These are phyloP conservation scores for Plasmodium reichenowi DNA, from an alignment of 169 alveolate genomes.

Conservation along the genomic window DNA sequence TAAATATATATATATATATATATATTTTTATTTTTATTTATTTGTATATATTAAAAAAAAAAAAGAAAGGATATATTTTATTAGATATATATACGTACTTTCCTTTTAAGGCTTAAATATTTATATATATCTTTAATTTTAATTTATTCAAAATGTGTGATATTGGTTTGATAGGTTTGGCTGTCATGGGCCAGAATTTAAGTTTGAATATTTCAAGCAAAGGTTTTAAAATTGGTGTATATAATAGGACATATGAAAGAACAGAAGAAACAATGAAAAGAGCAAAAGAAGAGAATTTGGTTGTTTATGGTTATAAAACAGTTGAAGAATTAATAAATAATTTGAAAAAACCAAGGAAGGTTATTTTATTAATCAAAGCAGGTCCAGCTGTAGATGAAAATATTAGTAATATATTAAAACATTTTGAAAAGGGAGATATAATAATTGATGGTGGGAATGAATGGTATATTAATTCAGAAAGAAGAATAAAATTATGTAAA, in stretches of 20 bases:
- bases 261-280: constrained; percentile 74
- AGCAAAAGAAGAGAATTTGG: constrained; percentile 77
- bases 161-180: constrained; percentile 88
- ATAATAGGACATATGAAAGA: constrained; percentile 79
- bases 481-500: constrained; percentile 71
- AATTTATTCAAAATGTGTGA: constrained; percentile 77
- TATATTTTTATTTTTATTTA: background rate
- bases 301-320: constrained; percentile 66
- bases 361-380: constrained; percentile 85
- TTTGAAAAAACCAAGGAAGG: constrained; percentile 83
- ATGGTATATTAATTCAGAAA: constrained; percentile 87
- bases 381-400: constrained; percentile 84
- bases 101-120: background rate
- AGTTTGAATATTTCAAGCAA: constrained; percentile 84
- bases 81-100: background rate
- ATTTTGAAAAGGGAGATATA: constrained; percentile 82
- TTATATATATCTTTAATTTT: background rate
- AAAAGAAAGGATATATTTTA: background rate
- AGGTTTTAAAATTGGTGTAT: constrained; percentile 87
- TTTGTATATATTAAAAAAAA: too few relatives aligned
- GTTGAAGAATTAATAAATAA: constrained; percentile 81
- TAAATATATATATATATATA: background rate
- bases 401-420: constrained; percentile 73
- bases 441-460: constrained; percentile 91
- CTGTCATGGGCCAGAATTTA: constrained; percentile 90